These are phyloP conservation scores for Candida qinlingensis DNA, from an alignment of 805 yeast genomes.

Conservation along the genomic window DNA sequence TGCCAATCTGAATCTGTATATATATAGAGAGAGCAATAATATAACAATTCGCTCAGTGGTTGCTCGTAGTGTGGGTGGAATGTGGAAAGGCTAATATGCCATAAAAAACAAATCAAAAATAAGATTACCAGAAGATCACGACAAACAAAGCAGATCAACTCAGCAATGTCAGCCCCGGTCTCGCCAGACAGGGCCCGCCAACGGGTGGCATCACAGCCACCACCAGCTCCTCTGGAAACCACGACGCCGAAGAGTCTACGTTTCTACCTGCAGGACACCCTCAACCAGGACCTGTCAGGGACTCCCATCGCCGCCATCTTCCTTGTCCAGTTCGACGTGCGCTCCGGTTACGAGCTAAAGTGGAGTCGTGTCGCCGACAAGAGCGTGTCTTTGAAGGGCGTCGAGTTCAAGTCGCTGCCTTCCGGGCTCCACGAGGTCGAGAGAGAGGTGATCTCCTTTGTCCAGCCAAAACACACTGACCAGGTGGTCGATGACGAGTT, in stretches of 20 bases:
- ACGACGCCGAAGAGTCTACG: constrained; percentile 4
- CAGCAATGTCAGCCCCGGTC: no score
- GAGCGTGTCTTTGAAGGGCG: constrained; percentile 30
- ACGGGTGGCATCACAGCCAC: background rate
- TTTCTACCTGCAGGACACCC: constrained; percentile 7
- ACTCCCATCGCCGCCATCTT: constrained; percentile 39
- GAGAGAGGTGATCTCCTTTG: constrained; percentile 51
- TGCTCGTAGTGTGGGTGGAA: no score
- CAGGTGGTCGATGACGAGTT: constrained; percentile 19
- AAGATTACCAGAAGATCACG: no score
- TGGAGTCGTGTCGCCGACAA: constrained; percentile 35
- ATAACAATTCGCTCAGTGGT: no score
- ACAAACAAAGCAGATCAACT: no score
- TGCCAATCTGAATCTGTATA: background rate
- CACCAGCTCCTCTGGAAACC: background rate
- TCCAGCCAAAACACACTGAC: constrained; percentile 25
- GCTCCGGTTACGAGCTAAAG: constrained; percentile 42
- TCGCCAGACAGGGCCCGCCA: no score
- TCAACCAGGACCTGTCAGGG: constrained; percentile 1
- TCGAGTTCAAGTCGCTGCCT: constrained; percentile 64
- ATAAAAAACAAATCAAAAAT: no score
- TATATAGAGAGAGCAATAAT: background rate
- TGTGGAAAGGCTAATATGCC: no score
- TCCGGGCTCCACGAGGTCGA: constrained; percentile 57
- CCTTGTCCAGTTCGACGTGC: constrained; percentile 47